Percentiles rank a stretch among this genome's conserved stretches.
These are phyloP conservation scores for Wallacemonas rigidus DNA, from an alignment of 208 protist genomes.

Conservation along the genomic window DNA sequence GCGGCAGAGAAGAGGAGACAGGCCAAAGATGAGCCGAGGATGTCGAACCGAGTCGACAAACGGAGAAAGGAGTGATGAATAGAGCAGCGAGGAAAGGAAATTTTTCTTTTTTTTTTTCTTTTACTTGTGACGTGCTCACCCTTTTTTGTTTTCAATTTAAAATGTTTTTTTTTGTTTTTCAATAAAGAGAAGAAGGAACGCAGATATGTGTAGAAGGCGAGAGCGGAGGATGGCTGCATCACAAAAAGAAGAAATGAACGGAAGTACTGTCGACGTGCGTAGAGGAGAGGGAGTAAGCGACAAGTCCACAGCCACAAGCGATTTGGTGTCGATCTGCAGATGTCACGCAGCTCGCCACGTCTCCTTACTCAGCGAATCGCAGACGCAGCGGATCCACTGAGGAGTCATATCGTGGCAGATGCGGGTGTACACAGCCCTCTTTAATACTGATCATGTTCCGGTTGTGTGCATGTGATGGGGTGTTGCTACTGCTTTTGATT, in stretches of 20 bases:
- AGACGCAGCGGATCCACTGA: too few species aligned
- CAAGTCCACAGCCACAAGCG: background rate
- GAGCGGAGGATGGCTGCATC: background rate
- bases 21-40: too few species aligned
- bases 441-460: too few species aligned
- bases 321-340: background rate
- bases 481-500: background rate
- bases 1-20: too few species aligned
- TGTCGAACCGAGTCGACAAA: too few species aligned
- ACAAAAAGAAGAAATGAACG: background rate
- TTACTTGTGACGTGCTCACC: background rate
- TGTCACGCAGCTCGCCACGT: too few species aligned
- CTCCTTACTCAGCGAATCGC: too few species aligned
- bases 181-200: too few species aligned
- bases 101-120: background rate
- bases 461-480: too few species aligned
- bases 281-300: background rate
- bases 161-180: constrained; percentile 1
- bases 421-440: too few species aligned
- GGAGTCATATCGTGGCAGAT: too few species aligned
- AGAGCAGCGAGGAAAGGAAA: background rate
- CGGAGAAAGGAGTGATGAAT: background rate
- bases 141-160: background rate
- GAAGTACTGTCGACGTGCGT: background rate
- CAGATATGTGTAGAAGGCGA: background rate